Evolutionary conservation across 1,139 yeast genomes (phyloP), one percentile per base, ranked within the genome.

Genomic region (Magnusiomyces suaveolens): DNA sequence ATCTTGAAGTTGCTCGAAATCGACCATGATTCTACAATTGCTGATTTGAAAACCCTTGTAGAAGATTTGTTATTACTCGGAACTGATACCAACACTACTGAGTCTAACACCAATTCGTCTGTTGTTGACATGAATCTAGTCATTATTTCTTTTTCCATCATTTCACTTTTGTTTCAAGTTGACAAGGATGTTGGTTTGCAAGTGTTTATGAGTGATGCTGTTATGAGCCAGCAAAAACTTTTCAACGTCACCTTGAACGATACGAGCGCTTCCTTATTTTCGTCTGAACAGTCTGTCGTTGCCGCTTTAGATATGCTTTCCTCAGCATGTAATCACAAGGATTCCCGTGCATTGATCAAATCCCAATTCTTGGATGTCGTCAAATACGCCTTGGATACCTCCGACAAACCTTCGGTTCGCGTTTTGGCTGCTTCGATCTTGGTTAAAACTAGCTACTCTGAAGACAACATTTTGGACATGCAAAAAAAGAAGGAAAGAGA

Each of bases 101-200:
- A n/a, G 20, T 43, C 47, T 24, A 20, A 25, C 12, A 18, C 12
- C 3, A 12, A 54, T 26, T 26, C 59, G 20, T 25, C 60, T 2
- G 56, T 59, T 14, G 61, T 58, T 43, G 55, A 62, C 1, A 51
- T 54, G 10, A 52, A 57, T 20, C 60, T 61, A 2, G 52, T 60
- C 43, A 56, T 54, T 57, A 84, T 73, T n/a, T 88, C 77, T 54
- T 80, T 83, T 59, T 76, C 78, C 57, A 87, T 81, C 65, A 83
- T 85, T 52, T 71, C 76, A 6, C 74, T 77, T 10, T 81, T 78
- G 50, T 87, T 83, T 87, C 95, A 85, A n/a, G 82, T 83, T 47
- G 63, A 66, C 54, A 54, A 59, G 1, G 56, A 53, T 21, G 38
- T 56, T 20, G 59, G 56, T n/a, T 55, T 51, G 21, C 44, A 56